A percentile compares a stretch with the other conserved stretches of the same genome.
Evolutionary conservation across 2,329 filamentous ascomycete species (phyloP).

Genomic region (Seiridium cupressi): DNA sequence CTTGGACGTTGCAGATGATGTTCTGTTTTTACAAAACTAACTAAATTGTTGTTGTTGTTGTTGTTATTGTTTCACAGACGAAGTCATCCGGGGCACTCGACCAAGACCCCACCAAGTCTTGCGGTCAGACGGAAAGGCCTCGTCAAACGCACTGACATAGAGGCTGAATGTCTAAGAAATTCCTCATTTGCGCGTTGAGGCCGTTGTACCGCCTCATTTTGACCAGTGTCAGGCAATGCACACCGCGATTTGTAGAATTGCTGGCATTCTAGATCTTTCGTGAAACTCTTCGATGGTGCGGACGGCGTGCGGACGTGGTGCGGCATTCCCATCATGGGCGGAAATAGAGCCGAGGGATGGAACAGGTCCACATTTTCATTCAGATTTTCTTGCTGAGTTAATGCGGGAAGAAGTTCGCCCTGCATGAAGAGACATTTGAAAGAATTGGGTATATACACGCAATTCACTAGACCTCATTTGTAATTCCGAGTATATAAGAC

Average conservation of each 20-base stretch:
- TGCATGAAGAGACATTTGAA: neutral
- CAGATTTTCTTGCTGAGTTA: neutral
- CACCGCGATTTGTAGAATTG: neutral
- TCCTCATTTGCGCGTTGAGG: too few species aligned
- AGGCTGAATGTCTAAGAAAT: too few species aligned
- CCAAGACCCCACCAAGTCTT: too few species aligned
- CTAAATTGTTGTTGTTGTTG: too few species aligned
- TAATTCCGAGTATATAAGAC: neutral
- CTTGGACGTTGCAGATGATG: too few species aligned
- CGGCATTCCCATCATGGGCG: neutral
- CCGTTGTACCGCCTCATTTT: too few species aligned
- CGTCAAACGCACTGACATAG: too few species aligned
- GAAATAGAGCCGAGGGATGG: neutral
- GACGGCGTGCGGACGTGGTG: neutral
- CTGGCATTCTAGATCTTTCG: neutral
- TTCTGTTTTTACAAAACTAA: too few species aligned
- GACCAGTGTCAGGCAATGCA: neutral
- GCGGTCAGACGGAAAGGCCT: too few species aligned
- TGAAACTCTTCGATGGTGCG: neutral
- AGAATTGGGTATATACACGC: neutral
- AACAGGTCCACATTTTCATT: neutral
- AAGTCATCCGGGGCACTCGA: too few species aligned
- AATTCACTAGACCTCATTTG: neutral
- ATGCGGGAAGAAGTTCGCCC: slow-evolving; percentile 2
- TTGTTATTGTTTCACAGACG: too few species aligned